Conservation (phyloP, 2,329 filamentous ascomycete species). For the Calonectria leucothoes region DNA sequence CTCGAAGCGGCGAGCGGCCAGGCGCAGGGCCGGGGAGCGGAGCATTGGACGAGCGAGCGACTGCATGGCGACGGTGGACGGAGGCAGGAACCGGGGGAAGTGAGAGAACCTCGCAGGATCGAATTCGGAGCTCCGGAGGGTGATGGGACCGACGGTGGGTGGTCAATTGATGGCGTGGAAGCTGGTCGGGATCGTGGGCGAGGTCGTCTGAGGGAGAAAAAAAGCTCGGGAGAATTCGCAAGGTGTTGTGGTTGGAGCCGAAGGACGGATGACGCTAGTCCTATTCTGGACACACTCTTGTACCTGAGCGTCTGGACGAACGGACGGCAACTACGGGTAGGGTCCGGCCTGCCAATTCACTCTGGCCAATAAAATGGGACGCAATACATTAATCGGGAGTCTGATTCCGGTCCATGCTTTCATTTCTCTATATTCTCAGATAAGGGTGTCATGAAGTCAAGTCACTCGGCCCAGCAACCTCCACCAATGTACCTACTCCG, state of each 20-base stretch:
- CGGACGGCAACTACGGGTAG: conserved; percentile 28
- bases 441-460: conserved; percentile 18
- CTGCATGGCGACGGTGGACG: conserved; percentile 47
- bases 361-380: neutral
- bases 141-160: conserved; percentile 39
- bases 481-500: conserved; percentile 11
- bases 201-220: conserved; percentile 54
- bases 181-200: conserved; percentile 41
- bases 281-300: conserved; percentile 38
- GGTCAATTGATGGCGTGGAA: conserved; percentile 52
- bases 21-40: conserved; percentile 59
- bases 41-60: conserved; percentile 57
- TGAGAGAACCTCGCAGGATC: conserved; percentile 37
- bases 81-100: conserved; percentile 30
- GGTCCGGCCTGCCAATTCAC: neutral
- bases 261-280: conserved; percentile 42
- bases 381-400: neutral
- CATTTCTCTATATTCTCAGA: conserved; percentile 35
- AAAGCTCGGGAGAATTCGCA: conserved; percentile 62
- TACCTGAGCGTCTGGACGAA: conserved; percentile 25
- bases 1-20: conserved; percentile 69
- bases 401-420: neutral
- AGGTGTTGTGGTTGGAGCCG: conserved; percentile 43
- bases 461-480: conserved; percentile 27
- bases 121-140: conserved; percentile 42